phyloP scores from a whole-genome alignment of 2,329 filamentous ascomycete species.

The Ramichloridium luteum region DNA sequence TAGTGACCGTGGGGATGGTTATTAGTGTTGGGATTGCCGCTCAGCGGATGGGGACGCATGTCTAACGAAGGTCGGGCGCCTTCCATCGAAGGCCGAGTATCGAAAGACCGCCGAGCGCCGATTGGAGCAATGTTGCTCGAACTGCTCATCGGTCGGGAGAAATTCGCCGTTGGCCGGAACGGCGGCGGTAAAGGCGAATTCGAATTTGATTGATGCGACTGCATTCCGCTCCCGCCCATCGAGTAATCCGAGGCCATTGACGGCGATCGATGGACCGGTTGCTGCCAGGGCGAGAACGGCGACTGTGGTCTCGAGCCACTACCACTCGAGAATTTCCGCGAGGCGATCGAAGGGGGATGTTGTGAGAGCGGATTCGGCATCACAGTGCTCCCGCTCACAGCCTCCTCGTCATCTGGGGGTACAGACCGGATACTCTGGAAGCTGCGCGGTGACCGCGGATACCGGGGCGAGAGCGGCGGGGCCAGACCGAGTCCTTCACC shows the following conservation, averaged over 20 bases:
- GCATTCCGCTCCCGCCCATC: constrained; percentile 34
- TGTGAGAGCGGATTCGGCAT: no score
- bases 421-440: constrained; percentile 36
- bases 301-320: constrained; percentile 48
- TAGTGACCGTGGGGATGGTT: no score
- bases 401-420: constrained; percentile 45
- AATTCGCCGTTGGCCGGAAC: constrained; percentile 64
- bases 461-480: constrained; percentile 25
- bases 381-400: no score
- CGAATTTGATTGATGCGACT: constrained; percentile 9
- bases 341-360: no score
- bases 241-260: constrained; percentile 77
- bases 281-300: constrained; percentile 50
- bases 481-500: constrained; percentile 18
- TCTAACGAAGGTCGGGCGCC: constrained; percentile 15
- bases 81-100: constrained; percentile 22
- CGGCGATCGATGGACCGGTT: constrained; percentile 60
- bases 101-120: constrained; percentile 29
- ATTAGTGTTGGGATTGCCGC: no score
- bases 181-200: constrained; percentile 29
- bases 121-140: constrained; percentile 32
- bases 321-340: constrained; percentile 66
- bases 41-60: no score
- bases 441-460: constrained; percentile 30
- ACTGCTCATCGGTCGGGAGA: constrained; percentile 78